Percentiles rank a stretch among this genome's conserved stretches.
These are phyloP conservation scores for Malus hybrid DNA, from an alignment of 331 rosid genomes.

Conservation along the genomic window DNA sequence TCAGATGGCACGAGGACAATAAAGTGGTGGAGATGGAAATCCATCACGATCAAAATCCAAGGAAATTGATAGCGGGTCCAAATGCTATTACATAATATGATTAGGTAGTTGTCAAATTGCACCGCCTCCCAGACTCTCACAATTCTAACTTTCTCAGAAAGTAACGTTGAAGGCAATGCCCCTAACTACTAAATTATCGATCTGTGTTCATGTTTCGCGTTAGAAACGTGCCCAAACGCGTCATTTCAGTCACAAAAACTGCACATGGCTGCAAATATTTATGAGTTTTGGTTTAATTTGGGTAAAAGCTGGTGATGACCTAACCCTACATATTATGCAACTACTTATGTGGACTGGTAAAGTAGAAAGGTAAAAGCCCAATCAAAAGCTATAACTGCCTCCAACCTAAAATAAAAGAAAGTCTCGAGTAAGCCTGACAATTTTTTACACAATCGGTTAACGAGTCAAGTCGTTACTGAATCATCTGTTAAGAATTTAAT, in stretches of 20 bases:
- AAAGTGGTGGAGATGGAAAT: not conserved
- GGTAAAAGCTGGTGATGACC: not conserved
- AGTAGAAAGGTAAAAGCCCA: too few species aligned
- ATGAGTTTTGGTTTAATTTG: not conserved
- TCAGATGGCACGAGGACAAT: too few species aligned
- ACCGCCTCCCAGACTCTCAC: not conserved
- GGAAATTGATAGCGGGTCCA: slow-evolving; percentile 5
- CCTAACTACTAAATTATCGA: not conserved
- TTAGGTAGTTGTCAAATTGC: slow-evolving; percentile 8
- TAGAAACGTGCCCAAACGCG: not conserved
- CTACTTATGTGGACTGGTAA: not conserved
- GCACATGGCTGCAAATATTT: not conserved
- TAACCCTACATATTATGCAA: not conserved
- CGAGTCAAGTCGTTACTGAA: too few species aligned
- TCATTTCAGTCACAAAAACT: not conserved
- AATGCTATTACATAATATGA: not conserved
- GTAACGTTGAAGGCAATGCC: not conserved
- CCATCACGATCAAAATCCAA: slow-evolving; percentile 5
- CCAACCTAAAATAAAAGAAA: too few species aligned
- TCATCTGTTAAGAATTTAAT: too few species aligned
- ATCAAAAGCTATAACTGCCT: too few species aligned
- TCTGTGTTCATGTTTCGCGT: not conserved
- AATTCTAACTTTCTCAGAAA: not conserved
- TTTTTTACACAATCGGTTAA: too few species aligned
- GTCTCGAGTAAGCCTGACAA: too few species aligned